phyloP scores from a whole-genome alignment of 768 basidiomycete species.

The Auricularia sp. region DNA sequence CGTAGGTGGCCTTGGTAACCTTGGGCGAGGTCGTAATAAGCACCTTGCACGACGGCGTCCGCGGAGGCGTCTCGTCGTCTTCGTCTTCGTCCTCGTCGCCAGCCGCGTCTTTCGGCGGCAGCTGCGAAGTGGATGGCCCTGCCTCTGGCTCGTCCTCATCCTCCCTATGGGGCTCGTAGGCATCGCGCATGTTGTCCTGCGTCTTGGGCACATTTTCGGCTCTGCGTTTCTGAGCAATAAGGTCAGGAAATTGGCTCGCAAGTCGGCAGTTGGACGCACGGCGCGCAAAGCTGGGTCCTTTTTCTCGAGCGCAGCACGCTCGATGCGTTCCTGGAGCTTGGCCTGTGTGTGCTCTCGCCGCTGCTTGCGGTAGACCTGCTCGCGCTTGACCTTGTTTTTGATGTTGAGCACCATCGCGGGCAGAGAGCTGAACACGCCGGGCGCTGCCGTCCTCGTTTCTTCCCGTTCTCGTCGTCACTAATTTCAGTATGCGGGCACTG shows the following conservation, averaged over 20 bases:
- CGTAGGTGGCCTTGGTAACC: conserved; percentile 80
- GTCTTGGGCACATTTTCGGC: conserved; percentile 82
- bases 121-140: conserved; percentile 61
- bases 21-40: conserved; percentile 85
- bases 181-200: conserved; percentile 82
- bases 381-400: conserved; percentile 81
- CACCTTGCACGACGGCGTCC: conserved; percentile 66
- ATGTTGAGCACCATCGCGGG: conserved; percentile 27
- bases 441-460: too few species aligned
- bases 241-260: background rate
- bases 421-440: background rate
- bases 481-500: background rate
- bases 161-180: conserved; percentile 41
- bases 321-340: conserved; percentile 73
- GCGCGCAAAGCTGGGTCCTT: conserved; percentile 65
- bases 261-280: conserved; percentile 9
- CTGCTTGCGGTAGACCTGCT: conserved; percentile 58
- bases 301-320: conserved; percentile 64
- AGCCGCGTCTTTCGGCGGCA: conserved; percentile 36
- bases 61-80: conserved; percentile 14
- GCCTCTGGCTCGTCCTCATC: too few species aligned
- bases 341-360: conserved; percentile 71
- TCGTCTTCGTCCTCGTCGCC: conserved; percentile 5
- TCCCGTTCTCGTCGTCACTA: background rate
- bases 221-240: conserved; percentile 54